phyloP scores from a whole-genome alignment of 2,329 filamentous ascomycete species.

The Orbilia brochopaga region DNA sequence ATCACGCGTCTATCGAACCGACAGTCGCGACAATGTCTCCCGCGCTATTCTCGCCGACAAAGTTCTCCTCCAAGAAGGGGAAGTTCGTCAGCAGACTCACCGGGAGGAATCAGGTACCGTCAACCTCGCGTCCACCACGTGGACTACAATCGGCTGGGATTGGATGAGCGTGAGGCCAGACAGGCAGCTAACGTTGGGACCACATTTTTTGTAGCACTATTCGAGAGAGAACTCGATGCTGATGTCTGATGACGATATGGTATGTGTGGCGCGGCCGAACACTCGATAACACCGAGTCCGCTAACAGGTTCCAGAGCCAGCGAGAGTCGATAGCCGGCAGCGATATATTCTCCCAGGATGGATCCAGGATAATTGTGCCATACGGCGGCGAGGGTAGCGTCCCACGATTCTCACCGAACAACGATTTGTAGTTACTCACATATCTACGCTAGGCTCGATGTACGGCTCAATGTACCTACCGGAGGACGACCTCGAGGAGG shows the following conservation, averaged over 20 bases:
- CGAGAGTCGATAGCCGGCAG: constrained; percentile 40
- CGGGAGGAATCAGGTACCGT: constrained; percentile 17
- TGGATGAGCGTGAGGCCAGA: background rate
- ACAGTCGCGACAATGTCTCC: constrained; percentile 34
- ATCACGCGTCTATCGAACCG: constrained; percentile 46
- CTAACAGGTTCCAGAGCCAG: constrained; percentile 23
- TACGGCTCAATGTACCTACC: constrained; percentile 54
- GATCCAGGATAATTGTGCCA: constrained; percentile 41
- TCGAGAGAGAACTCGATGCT: constrained; percentile 43
- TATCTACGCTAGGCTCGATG: constrained; percentile 56
- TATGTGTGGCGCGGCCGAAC: constrained; percentile 11
- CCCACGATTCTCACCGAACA: constrained; percentile 63
- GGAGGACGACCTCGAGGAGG: constrained; percentile 54
- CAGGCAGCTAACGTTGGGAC: constrained; percentile 13
- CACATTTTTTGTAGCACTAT: constrained; percentile 23
- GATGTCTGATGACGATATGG: constrained; percentile 48
- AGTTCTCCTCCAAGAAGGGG: constrained; percentile 24
- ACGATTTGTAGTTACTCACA: constrained; percentile 32
- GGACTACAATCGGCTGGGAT: background rate
- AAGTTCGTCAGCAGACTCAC: constrained; percentile 17
- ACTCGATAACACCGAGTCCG: background rate
- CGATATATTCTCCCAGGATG: constrained; percentile 38
- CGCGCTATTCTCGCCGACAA: constrained; percentile 42
- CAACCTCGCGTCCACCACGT: constrained; percentile 1
- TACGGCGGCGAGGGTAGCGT: constrained; percentile 55